A percentile compares a stretch with the other conserved stretches of the same genome.
Conservation (phyloP, 2,329 filamentous ascomycete species). For the Claviceps pazoutovae region DNA sequence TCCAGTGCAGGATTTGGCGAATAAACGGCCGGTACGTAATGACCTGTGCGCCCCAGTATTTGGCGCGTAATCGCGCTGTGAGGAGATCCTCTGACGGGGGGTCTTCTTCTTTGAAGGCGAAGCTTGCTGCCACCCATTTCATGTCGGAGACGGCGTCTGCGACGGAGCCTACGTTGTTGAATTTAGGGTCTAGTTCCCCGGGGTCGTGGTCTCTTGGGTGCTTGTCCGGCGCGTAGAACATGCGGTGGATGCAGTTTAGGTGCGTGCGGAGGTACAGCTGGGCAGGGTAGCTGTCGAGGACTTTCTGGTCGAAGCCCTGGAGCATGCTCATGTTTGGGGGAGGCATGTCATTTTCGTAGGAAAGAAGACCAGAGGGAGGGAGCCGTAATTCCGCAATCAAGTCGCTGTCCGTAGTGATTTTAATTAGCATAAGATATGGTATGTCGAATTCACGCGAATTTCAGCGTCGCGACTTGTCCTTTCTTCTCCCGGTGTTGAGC, state of each 20-base stretch:
- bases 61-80: conserved; percentile 70
- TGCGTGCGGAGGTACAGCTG: conserved; percentile 52
- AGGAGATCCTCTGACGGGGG: conserved; percentile 64
- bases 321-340: conserved; percentile 43
- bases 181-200: conserved; percentile 19
- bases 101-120: conserved; percentile 51
- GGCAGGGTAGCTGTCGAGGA: conserved; percentile 46
- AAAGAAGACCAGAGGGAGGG: conserved; percentile 46
- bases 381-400: conserved; percentile 73
- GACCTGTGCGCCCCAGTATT: conserved; percentile 86
- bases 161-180: conserved; percentile 32
- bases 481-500: conserved; percentile 3
- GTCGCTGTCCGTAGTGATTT: conserved; percentile 40
- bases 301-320: conserved; percentile 28
- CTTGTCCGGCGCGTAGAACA: conserved; percentile 36
- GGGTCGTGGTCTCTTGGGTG: conserved; percentile 14
- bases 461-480: background rate
- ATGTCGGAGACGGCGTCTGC: conserved; percentile 28
- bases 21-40: conserved; percentile 76
- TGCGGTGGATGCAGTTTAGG: conserved; percentile 47
- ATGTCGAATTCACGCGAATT: background rate
- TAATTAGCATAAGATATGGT: background rate
- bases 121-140: conserved; percentile 34
- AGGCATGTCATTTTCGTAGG: conserved; percentile 49
- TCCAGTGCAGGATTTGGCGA: conserved; percentile 39